These are phyloP conservation scores for Penicillium freii DNA, from an alignment of 2,329 filamentous ascomycete genomes.

Conservation along the genomic window DNA sequence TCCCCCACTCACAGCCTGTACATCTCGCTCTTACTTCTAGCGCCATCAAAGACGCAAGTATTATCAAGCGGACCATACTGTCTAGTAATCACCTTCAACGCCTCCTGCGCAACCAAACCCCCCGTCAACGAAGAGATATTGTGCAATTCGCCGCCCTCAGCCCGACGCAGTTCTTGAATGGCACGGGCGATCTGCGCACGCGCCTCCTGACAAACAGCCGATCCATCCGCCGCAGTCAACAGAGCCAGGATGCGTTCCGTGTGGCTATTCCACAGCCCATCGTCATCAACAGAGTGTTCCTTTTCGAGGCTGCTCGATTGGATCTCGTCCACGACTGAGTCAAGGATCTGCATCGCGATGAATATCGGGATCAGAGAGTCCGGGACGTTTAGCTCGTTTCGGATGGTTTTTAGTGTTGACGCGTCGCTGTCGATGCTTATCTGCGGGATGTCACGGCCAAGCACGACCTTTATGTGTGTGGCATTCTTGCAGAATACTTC, in stretches of 20 bases:
- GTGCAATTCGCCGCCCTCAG: constrained; percentile 82
- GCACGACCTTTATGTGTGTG: constrained; percentile 85
- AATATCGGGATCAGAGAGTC: constrained; percentile 67
- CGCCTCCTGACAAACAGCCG: constrained; percentile 49
- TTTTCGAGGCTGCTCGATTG: constrained; percentile 35
- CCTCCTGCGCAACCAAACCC: constrained; percentile 93
- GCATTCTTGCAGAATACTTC: constrained; percentile 95
- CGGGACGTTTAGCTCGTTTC: constrained; percentile 42
- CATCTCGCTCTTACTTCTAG: constrained; percentile 55
- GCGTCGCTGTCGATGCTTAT: constrained; percentile 37
- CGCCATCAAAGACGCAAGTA: constrained; percentile 62
- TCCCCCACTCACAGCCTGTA: constrained; percentile 43
- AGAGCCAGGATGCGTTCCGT: constrained; percentile 30
- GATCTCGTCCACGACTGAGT: constrained; percentile 54
- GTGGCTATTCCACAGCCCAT: constrained; percentile 33
- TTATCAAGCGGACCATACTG: constrained; percentile 66
- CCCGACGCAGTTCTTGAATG: constrained; percentile 68
- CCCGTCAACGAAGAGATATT: constrained; percentile 86
- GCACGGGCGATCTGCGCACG: constrained; percentile 55
- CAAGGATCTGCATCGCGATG: constrained; percentile 57
- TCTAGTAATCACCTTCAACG: constrained; percentile 75
- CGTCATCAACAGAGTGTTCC: constrained; percentile 33
- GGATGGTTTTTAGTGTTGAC: constrained; percentile 46
- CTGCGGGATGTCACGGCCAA: constrained; percentile 57
- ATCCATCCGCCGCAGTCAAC: constrained; percentile 40